phyloP scores from a whole-genome alignment of 2,329 filamentous ascomycete genomes.

The Fusarium lateritium region DNA sequence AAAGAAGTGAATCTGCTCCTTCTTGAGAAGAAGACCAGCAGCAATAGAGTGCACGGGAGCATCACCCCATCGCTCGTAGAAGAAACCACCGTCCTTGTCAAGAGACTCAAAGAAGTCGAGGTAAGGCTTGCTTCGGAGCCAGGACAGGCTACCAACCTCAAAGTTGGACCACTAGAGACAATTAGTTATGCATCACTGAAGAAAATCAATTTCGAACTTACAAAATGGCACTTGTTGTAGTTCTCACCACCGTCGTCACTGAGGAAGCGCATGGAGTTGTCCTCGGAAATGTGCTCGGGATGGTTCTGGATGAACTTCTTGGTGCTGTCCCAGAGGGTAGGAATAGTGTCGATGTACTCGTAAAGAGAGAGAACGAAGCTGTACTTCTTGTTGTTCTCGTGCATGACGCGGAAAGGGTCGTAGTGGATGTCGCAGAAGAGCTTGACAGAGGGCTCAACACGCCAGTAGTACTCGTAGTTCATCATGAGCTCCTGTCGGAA shows the following conservation, averaged over 20 bases:
- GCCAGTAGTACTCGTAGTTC: constrained; percentile 99
- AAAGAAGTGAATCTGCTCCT: constrained; percentile 98
- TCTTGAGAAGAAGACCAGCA: constrained; percentile 86
- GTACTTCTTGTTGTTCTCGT: constrained; percentile 97
- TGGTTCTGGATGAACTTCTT: constrained; percentile 94
- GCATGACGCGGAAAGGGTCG: constrained; percentile 97
- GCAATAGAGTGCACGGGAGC: constrained; percentile 99
- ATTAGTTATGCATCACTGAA: constrained; percentile 14
- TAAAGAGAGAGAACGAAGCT: constrained; percentile 95
- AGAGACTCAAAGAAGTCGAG: constrained; percentile 91
- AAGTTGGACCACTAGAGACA: constrained; percentile 94
- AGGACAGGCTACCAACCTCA: constrained; percentile 93
- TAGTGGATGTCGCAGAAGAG: constrained; percentile 96
- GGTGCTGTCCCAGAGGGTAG: constrained; percentile 93
- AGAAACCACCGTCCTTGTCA: constrained; percentile 94
- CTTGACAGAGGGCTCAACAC: constrained; percentile 96
- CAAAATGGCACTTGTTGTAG: constrained; percentile 98
- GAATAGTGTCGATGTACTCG: constrained; percentile 97
- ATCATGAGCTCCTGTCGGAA: constrained; percentile 94
- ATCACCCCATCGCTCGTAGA: constrained; percentile 99
- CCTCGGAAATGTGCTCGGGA: constrained; percentile 87
- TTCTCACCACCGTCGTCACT: constrained; percentile 92
- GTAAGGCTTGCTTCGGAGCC: constrained; percentile 92
- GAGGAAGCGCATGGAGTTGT: constrained; percentile 91
- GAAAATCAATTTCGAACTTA: constrained; percentile 60